These are phyloP conservation scores for Draba incana DNA, from an alignment of 345 rosid genomes.

Conservation along the genomic window DNA sequence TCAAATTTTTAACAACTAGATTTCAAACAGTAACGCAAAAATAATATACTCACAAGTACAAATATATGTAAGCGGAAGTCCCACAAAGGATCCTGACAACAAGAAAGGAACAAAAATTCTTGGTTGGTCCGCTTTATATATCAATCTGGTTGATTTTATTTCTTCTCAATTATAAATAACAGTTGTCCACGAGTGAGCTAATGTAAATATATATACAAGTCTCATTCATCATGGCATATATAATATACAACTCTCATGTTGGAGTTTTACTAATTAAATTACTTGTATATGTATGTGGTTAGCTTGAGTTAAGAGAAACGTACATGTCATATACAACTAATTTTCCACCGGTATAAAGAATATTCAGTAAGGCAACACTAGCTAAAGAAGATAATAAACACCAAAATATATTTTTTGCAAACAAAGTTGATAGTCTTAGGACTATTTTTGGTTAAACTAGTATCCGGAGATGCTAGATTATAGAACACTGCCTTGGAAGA, in stretches of 20 bases:
- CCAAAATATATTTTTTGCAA: neutral
- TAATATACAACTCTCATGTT: constrained; percentile 24
- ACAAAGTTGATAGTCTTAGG: neutral
- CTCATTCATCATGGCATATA: neutral
- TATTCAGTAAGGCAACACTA: neutral
- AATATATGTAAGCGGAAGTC: constrained; percentile 35
- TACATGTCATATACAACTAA: neutral
- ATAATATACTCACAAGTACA: constrained; percentile 22
- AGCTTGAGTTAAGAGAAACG: neutral
- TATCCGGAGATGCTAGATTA: too few species aligned
- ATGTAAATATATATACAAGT: constrained; percentile 3
- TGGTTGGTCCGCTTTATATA: constrained; percentile 44
- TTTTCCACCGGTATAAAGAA: neutral
- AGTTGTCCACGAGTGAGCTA: constrained; percentile 41
- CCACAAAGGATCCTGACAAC: constrained; percentile 37
- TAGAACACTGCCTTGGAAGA: too few species aligned
- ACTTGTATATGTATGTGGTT: neutral
- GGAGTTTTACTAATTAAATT: neutral
- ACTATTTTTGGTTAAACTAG: neutral
- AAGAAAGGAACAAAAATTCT: constrained; percentile 39
- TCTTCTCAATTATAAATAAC: constrained; percentile 18
- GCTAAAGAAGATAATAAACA: neutral
- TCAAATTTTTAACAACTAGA: neutral
- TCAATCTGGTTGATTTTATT: constrained; percentile 17
- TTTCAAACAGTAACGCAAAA: neutral